Conservation (phyloP, 495 filamentous ascomycete genomes). For the Tuber borchii region DNA sequence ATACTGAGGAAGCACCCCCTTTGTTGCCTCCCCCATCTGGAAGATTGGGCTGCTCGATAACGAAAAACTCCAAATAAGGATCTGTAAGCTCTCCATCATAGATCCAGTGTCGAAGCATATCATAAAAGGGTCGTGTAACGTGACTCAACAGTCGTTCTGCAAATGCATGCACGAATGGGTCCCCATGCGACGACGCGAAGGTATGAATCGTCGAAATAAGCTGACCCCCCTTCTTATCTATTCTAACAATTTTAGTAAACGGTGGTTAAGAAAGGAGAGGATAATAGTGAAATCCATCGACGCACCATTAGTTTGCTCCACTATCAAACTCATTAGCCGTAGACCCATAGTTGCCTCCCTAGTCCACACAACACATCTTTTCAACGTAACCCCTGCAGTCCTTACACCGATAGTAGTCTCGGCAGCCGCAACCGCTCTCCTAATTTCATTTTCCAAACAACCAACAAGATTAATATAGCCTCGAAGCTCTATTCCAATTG, state of each 20-base stretch:
- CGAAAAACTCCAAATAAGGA: constrained; percentile 93
- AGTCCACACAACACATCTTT: constrained; percentile 94
- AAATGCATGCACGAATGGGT: constrained; percentile 88
- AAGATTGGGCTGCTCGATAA: constrained; percentile 62
- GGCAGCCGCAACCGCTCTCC: constrained; percentile 58
- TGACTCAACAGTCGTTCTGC: constrained; percentile 86
- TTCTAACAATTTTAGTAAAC: constrained; percentile 33
- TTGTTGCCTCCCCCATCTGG: constrained; percentile 51
- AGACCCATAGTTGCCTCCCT: constrained; percentile 94
- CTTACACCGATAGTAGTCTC: constrained; percentile 63
- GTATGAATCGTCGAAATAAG: constrained; percentile 89
- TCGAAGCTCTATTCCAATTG: constrained; percentile 74
- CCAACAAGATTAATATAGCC: constrained; percentile 91
- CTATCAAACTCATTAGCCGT: constrained; percentile 87
- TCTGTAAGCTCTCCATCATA: constrained; percentile 97
- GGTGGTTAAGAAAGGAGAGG: constrained; percentile 10
- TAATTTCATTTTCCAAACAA: constrained; percentile 88
- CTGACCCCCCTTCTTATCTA: constrained; percentile 80
- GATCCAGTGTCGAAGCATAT: constrained; percentile 93
- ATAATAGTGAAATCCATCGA: constrained; percentile 1
- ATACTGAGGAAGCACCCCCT: constrained; percentile 78
- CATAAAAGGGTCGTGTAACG: constrained; percentile 93
- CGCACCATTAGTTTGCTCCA: constrained; percentile 76
- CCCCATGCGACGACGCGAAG: constrained; percentile 88
- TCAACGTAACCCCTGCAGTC: constrained; percentile 89